These are phyloP conservation scores for Neckera pumila DNA, from an alignment of 225 moss, liverwort and hornwort genomes.

Conservation along the genomic window DNA sequence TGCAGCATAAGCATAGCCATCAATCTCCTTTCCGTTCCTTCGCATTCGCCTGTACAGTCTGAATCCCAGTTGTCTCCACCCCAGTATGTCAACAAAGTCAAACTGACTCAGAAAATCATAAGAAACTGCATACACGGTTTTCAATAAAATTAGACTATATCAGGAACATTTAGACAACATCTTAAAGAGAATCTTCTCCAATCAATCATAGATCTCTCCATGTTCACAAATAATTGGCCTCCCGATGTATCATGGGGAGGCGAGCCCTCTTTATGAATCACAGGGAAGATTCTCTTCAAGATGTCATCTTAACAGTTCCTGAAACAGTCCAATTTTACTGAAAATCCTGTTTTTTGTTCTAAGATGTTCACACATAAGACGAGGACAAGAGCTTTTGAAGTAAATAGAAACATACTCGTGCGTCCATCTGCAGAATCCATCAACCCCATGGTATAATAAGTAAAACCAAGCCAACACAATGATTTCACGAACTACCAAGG, in stretches of 20 bases:
- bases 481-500: conserved; percentile 20
- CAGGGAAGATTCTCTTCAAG: neutral
- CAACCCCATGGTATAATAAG: conserved; percentile 1
- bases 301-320: neutral
- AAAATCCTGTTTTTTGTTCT: neutral
- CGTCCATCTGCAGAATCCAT: conserved; percentile 8
- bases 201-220: neutral
- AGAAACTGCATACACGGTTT: neutral
- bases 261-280: neutral
- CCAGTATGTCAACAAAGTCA: neutral
- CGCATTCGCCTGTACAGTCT: conserved; percentile 2
- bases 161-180: neutral
- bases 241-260: neutral
- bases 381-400: neutral
- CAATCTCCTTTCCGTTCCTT: neutral
- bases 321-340: neutral
- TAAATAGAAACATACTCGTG: neutral
- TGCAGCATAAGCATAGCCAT: neutral
- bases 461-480: conserved; percentile 18
- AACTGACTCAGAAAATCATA: neutral
- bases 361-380: neutral
- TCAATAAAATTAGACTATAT: neutral
- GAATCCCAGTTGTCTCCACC: neutral
- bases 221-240: neutral
- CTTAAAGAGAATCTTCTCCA: neutral